Conservation (phyloP, 1,284 basidiomycete genomes). For the Neonothopanus nambi region DNA sequence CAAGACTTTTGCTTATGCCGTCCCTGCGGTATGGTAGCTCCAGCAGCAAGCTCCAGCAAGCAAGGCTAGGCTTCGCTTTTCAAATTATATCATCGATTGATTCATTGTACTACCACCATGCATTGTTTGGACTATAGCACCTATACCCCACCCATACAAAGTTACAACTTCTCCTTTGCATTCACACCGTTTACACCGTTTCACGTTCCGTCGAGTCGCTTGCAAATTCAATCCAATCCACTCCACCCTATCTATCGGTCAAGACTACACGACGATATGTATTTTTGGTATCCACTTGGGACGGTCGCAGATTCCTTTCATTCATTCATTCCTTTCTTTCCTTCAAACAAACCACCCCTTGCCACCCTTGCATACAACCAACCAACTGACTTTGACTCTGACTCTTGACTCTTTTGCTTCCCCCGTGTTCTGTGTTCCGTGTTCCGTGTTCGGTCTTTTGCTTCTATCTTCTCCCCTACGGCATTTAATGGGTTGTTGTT, state of each 20-base stretch:
- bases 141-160: constrained; percentile 12
- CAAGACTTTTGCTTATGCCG: constrained; percentile 51
- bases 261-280: constrained; percentile 6
- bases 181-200: constrained; percentile 4
- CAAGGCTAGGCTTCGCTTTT: too few relatives aligned
- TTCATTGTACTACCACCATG: constrained; percentile 4
- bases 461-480: constrained; percentile 23
- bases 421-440: too few relatives aligned
- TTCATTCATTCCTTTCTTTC: constrained; percentile 6
- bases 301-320: constrained; percentile 11
- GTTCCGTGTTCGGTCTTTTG: not conserved
- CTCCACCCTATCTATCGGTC: constrained; percentile 10
- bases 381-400: too few relatives aligned
- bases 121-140: constrained; percentile 11
- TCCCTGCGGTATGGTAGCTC: constrained; percentile 47
- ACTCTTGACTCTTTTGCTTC: too few relatives aligned
- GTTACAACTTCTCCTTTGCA: constrained; percentile 11
- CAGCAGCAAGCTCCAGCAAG: constrained; percentile 13
- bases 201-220: too few relatives aligned
- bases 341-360: too few relatives aligned
- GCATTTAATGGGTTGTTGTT: constrained; percentile 17
- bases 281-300: constrained; percentile 10
- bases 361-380: too few relatives aligned
- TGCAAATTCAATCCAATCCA: constrained; percentile 5
- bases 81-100: constrained; percentile 1